Conservation (phyloP, 1,284 basidiomycete species). For the Ustilago trichophora region DNA sequence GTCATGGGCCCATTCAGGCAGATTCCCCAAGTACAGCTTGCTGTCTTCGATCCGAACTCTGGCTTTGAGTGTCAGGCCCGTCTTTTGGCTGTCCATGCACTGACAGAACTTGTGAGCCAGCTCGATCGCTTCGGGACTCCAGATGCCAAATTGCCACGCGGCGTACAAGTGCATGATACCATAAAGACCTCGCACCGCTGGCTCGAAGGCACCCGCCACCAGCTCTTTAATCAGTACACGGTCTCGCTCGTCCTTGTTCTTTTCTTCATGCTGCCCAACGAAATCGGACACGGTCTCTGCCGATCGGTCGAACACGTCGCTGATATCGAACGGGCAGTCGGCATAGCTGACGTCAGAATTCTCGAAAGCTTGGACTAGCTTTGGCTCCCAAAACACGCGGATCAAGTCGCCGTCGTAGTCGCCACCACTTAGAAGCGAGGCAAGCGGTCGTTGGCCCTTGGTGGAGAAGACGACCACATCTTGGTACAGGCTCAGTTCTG, state of each 20-base stretch:
- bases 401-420: slow-evolving; percentile 62
- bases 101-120: slow-evolving; percentile 45
- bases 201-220: slow-evolving; percentile 17
- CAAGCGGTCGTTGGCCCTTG: slow-evolving; percentile 46
- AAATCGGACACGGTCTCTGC: slow-evolving; percentile 24
- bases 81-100: slow-evolving; percentile 40
- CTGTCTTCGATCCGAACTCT: slow-evolving; percentile 23
- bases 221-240: slow-evolving; percentile 17
- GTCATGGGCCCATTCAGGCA: slow-evolving; percentile 34
- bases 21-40: slow-evolving; percentile 17
- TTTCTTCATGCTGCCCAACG: slow-evolving; percentile 23
- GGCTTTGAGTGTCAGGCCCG: slow-evolving; percentile 28
- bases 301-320: slow-evolving; percentile 48
- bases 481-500: slow-evolving; percentile 35
- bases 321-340: slow-evolving; percentile 47
- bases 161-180: slow-evolving; percentile 40
- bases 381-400: slow-evolving; percentile 49
- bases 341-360: slow-evolving; percentile 44
- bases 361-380: slow-evolving; percentile 39
- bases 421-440: slow-evolving; percentile 57
- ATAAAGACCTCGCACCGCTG: slow-evolving; percentile 20
- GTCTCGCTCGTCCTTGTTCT: slow-evolving; percentile 23
- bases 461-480: slow-evolving; percentile 61
- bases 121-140: slow-evolving; percentile 23
- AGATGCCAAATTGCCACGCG: slow-evolving; percentile 25